Percentiles rank a stretch among this genome's conserved stretches.
These are phyloP conservation scores for Urostyla sp. DNA, from an alignment of 73 alveolate species.

Conservation along the genomic window DNA sequence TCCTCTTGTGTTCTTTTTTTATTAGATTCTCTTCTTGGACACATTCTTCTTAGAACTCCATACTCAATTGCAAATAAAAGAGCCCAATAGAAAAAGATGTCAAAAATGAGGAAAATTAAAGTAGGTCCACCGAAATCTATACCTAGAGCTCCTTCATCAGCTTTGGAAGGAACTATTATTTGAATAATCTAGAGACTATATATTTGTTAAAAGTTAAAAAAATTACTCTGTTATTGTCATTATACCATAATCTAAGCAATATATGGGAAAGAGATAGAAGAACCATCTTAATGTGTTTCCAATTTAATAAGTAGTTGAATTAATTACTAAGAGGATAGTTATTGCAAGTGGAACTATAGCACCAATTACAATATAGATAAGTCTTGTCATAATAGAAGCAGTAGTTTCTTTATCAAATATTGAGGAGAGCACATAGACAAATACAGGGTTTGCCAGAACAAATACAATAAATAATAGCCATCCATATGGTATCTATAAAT, in stretches of 20 bases:
- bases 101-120: constrained; percentile 33
- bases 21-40: not conserved
- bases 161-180: too few relatives aligned
- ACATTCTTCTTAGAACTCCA: constrained; percentile 12
- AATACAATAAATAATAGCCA: constrained; percentile 62
- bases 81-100: constrained; percentile 54
- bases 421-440: constrained; percentile 74
- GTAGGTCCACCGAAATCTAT: constrained; percentile 55
- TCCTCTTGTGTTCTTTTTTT: not conserved
- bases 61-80: constrained; percentile 47
- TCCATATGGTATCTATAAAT: constrained; percentile 55
- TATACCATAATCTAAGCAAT: constrained; percentile 90
- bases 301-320: constrained; percentile 59
- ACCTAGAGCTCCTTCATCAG: constrained; percentile 1
- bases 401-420: constrained; percentile 73
- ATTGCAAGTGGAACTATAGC: constrained; percentile 70
- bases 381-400: constrained; percentile 70
- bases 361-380: constrained; percentile 73
- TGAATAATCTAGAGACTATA: too few relatives aligned
- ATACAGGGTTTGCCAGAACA: constrained; percentile 73
- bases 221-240: constrained; percentile 63
- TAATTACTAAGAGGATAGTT: constrained; percentile 69
- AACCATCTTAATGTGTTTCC: constrained; percentile 83
- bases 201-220: not conserved
- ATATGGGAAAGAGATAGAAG: constrained; percentile 92